A percentile compares a stretch with the other conserved stretches of the same genome.
These are phyloP conservation scores for Xylaria curta DNA, from an alignment of 495 filamentous ascomycete genomes.

Conservation along the genomic window DNA sequence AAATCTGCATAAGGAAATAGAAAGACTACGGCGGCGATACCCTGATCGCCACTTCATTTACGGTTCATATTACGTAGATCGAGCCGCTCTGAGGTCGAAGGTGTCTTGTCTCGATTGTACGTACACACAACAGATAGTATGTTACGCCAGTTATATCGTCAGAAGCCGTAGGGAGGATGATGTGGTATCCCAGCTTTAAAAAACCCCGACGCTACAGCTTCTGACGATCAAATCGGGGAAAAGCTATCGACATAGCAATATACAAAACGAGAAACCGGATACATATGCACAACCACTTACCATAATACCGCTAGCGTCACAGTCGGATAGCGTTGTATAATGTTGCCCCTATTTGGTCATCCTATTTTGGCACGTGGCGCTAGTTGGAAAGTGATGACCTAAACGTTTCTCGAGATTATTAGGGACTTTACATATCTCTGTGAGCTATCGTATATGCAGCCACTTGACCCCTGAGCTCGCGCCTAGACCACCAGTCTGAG, in stretches of 20 bases:
- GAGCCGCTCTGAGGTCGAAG: background rate
- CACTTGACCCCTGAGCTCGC: background rate
- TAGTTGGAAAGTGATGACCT: background rate
- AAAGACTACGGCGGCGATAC: background rate
- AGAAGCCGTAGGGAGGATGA: background rate
- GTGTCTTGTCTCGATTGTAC: background rate
- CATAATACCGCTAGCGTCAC: background rate
- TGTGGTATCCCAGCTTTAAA: background rate
- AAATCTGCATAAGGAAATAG: background rate
- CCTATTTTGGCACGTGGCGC: background rate
- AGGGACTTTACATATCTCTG: background rate
- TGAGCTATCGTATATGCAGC: background rate
- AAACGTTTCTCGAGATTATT: background rate
- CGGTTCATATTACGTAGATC: background rate
- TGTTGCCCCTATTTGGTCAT: background rate
- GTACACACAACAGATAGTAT: background rate
- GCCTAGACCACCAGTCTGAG: too few relatives aligned
- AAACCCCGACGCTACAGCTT: background rate
- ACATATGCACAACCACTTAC: background rate
- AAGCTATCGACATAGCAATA: background rate
- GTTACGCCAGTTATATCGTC: background rate
- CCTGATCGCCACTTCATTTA: background rate
- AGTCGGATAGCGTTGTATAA: background rate
- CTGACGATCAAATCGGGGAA: background rate
- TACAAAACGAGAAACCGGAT: background rate